Percentiles rank a stretch among this genome's conserved stretches.
phyloP scores from a whole-genome alignment of 495 filamentous ascomycete species.

The Hypoxylon crocopeplum region DNA sequence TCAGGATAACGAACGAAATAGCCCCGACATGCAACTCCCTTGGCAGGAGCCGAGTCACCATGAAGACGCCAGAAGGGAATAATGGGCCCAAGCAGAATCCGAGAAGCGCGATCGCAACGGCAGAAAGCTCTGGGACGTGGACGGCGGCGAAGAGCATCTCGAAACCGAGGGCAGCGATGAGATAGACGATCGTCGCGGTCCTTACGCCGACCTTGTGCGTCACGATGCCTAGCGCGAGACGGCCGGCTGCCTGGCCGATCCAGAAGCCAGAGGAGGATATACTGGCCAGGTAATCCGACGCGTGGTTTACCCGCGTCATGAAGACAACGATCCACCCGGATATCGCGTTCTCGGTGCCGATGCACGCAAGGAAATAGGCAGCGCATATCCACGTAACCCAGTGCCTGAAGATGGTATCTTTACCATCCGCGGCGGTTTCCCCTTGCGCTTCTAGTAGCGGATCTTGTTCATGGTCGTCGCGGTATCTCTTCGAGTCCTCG shows the following conservation, averaged over 20 bases:
- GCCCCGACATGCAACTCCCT: slow-evolving; percentile 70
- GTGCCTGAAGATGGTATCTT: slow-evolving; percentile 13
- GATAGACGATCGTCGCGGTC: slow-evolving; percentile 50
- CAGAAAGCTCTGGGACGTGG: slow-evolving; percentile 64
- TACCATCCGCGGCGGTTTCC: slow-evolving; percentile 34
- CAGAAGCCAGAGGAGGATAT: slow-evolving; percentile 78
- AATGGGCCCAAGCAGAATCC: slow-evolving; percentile 73
- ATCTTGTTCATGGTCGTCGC: slow-evolving; percentile 47
- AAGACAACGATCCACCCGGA: slow-evolving; percentile 81
- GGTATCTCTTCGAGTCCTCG: slow-evolving; percentile 62
- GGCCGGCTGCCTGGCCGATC: slow-evolving; percentile 70
- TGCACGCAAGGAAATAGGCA: slow-evolving; percentile 70
- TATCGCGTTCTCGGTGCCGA: slow-evolving; percentile 73
- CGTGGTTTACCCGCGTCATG: slow-evolving; percentile 68
- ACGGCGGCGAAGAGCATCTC: slow-evolving; percentile 73
- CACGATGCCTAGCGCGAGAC: slow-evolving; percentile 64
- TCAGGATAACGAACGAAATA: slow-evolving; percentile 72
- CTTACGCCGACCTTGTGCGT: slow-evolving; percentile 68
- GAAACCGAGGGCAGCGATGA: slow-evolving; percentile 61
- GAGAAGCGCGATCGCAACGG: slow-evolving; percentile 66
- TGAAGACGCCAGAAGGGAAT: slow-evolving; percentile 70
- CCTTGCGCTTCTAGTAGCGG: slow-evolving; percentile 15
- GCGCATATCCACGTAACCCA: slow-evolving; percentile 70
- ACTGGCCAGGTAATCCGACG: slow-evolving; percentile 66
- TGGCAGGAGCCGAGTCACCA: slow-evolving; percentile 70